Percentiles rank a stretch among this genome's conserved stretches.
Conservation (phyloP, 331 rosid genomes). For the Malus hybrid region DNA sequence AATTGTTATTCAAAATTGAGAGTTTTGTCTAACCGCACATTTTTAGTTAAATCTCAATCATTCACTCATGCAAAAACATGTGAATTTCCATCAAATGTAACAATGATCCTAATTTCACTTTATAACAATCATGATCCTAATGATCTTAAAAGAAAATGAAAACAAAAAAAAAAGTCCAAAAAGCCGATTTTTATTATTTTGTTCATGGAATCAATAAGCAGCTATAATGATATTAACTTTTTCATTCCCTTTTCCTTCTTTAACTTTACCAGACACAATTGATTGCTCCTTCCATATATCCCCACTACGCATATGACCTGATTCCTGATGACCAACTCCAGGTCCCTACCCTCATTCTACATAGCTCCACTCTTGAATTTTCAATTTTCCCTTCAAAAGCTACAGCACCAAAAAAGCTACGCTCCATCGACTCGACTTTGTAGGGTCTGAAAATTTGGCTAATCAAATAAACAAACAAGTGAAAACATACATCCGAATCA, state of each 20-base stretch:
- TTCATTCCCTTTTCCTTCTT: background rate
- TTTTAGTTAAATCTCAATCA: too few species aligned
- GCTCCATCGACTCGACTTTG: background rate
- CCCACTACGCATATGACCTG: background rate
- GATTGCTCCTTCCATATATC: background rate
- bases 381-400: background rate
- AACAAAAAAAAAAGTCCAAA: background rate
- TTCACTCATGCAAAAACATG: too few species aligned
- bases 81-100: too few species aligned
- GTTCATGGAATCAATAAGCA: background rate
- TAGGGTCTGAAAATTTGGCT: background rate
- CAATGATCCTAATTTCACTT: too few species aligned
- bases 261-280: conserved; percentile 1
- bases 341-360: background rate
- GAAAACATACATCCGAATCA: background rate
- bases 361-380: background rate
- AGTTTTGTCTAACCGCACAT: too few species aligned
- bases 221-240: background rate
- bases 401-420: background rate
- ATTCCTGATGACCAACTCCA: background rate
- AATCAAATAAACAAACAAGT: background rate
- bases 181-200: background rate
- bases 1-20: too few species aligned
- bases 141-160: too few species aligned
- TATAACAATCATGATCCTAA: too few species aligned